phyloP scores from a whole-genome alignment of 2,329 filamentous ascomycete genomes.

The Pseudogymnoascus sp. region DNA sequence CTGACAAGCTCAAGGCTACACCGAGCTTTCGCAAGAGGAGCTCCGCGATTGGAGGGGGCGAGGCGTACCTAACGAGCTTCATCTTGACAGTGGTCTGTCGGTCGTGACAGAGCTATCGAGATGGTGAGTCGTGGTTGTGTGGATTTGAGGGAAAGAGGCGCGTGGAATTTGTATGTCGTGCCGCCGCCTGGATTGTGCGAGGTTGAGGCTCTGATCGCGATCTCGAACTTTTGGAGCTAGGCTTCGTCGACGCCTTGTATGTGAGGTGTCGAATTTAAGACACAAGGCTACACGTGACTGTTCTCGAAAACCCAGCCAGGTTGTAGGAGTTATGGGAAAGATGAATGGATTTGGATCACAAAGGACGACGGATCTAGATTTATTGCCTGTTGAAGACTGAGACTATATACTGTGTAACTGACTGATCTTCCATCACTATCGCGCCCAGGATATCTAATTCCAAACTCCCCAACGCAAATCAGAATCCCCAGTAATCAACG shows the following conservation, averaged over 20 bases:
- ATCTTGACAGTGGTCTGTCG: constrained; percentile 47
- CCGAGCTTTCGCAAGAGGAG: constrained; percentile 23
- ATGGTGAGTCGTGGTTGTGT: background rate
- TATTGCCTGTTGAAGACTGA: background rate
- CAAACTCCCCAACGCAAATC: background rate
- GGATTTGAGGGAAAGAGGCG: background rate
- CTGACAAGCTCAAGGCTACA: constrained; percentile 10
- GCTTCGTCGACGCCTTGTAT: background rate
- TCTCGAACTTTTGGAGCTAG: background rate
- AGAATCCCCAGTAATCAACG: background rate
- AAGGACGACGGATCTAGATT: background rate
- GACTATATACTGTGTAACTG: background rate
- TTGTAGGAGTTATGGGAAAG: background rate
- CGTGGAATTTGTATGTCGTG: background rate
- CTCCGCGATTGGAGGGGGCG: constrained; percentile 22
- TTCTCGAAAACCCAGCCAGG: background rate
- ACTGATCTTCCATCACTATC: background rate
- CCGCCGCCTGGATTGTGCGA: background rate
- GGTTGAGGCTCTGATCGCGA: background rate
- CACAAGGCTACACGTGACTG: background rate
- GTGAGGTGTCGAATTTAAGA: background rate
- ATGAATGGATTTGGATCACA: background rate
- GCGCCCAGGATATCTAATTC: background rate
- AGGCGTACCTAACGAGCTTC: constrained; percentile 90
- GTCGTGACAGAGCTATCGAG: background rate